Conservation (phyloP, 805 yeast species). For the Metschnikowia dekortorum region DNA sequence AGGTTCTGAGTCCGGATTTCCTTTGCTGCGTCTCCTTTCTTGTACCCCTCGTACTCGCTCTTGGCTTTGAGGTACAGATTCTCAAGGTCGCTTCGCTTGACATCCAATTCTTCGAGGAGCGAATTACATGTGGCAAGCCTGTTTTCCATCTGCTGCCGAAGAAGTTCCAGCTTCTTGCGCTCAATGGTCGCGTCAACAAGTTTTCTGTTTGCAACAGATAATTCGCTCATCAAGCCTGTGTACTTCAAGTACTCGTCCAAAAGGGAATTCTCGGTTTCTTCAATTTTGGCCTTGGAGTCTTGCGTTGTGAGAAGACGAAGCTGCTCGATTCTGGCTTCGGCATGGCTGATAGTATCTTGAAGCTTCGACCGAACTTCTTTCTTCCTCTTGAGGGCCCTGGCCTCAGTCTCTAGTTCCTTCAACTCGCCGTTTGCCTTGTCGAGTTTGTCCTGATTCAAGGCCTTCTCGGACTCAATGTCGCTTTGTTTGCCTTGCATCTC, state of each 20-base stretch:
- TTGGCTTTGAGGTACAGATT: slow-evolving; percentile 32
- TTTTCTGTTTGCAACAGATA: slow-evolving; percentile 16
- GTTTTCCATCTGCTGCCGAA: slow-evolving; percentile 12
- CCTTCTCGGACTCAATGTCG: slow-evolving; percentile 5
- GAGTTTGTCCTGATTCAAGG: slow-evolving; percentile 4
- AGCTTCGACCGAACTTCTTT: slow-evolving; percentile 25
- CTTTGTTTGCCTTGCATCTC: slow-evolving; percentile 9
- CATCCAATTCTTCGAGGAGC: slow-evolving; percentile 24
- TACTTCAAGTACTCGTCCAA: slow-evolving; percentile 16
- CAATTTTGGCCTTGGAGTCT: slow-evolving; percentile 41
- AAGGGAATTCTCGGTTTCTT: slow-evolving; percentile 26
- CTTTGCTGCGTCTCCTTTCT: slow-evolving; percentile 37
- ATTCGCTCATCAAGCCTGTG: slow-evolving; percentile 18
- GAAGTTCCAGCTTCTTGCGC: slow-evolving; percentile 11
- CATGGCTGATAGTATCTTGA: slow-evolving; percentile 22
- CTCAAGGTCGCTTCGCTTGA: slow-evolving; percentile 22
- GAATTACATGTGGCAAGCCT: slow-evolving; percentile 14
- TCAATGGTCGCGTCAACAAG: slow-evolving; percentile 7
- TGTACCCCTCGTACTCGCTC: slow-evolving; percentile 33
- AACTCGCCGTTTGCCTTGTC: slow-evolving; percentile 8
- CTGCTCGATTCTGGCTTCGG: slow-evolving; percentile 10
- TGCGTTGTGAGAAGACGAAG: slow-evolving; percentile 21
- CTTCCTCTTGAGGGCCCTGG: slow-evolving; percentile 22
- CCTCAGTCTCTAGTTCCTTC: slow-evolving; percentile 14
- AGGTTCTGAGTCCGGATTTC: slow-evolving; percentile 33